Base-by-base conservation (phyloP, 2,329 filamentous ascomycete species). In the Hypoxylon sp. region DNA sequence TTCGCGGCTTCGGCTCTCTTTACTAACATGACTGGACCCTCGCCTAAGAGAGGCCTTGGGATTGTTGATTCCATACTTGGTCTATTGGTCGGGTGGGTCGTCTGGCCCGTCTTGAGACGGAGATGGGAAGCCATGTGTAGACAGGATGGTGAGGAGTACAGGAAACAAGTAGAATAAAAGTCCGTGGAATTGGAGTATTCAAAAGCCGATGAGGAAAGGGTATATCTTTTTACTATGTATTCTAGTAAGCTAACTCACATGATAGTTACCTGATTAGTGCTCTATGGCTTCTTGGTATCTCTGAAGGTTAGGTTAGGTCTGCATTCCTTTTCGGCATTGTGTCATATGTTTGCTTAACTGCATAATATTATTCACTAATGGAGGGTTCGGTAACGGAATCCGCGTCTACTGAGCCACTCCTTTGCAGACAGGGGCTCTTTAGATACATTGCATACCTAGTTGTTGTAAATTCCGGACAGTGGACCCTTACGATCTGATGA, bases 11-110 rank as follows among this genome's bases (percentile, higher is more conserved):
- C 63, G 34, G 19, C 73, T 2, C 68, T 74, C 13, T 76, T 69
- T 41, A 63, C 70, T 5, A 74, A 71, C 34, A 73, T 72, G 68
- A 66, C 71, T 23, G 75, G 72, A 0, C 59, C 70, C 1, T 74
- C 72, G 23, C 70, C 72, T 2, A 76, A 75, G 63, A 66, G 75
- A 36, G 74, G 74, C 4, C 21, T 63, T 2, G 71, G 69, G 5
- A 63, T 72, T 6, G 9, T 71, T 2, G 71, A 72, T 28, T 65
- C 71, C 2, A 10, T 73, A 14, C 11, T 72, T 30, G 57, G 56
- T 3, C 10, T 70, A 2, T 17, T 73, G 19, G 46, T 66, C 14
- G 60, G 60, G 7, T 70, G 63, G 65, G 36, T 73, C n/a, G 63
- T 71, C 30, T 71, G 60, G 58, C 70, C 69, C 19, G 28, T 67